Base-by-base conservation (phyloP, 176 grass and related monocot species). In the Aegilops bicornis region DNA sequence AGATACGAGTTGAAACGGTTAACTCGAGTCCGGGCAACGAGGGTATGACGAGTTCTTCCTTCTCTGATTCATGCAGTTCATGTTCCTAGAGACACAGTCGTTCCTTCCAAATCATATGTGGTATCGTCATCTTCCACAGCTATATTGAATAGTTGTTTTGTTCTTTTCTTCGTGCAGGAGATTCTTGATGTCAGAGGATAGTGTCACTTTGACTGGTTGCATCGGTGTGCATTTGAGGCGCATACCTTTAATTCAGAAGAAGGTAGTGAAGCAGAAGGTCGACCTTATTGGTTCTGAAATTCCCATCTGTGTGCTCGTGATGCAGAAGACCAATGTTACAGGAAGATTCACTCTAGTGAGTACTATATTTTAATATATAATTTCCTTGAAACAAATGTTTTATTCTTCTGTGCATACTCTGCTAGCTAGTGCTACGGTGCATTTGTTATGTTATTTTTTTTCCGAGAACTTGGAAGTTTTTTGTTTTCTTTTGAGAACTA, bases 11-110 rank as follows among this genome's bases (percentile, higher is more conserved):
- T 54, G 43, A 54, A 9, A 32, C 43, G 45, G 25, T 52, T 76
- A 76, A 31, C 73, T 76, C 45, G 15, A 54, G 45, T 54, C 73
- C 30, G 8, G 8, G 45, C 45, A 76, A 76, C 73, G 50, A 31
- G 73, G 17, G 73, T 76, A 76, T 20, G 73, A 76, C 29, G 25
- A 54, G 45, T 76, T 76, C 45, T 32, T 76, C 25, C 73, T 76
- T 31, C 43, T 20, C 73, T 31, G 17, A 75, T 14, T 48, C 72
- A 20, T 54, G 15, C 45, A 54, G 8, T 76, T 76, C 45, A 31
- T 76, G 45, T 30, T 76, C 31, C 73, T 76, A 76, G 13, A 47
- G 71, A 30, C 19, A 45, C 15, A 31, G 25, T 39, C 36, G 36
- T 32, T 76, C 73, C 25, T 76, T 52, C 16, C 45, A 76, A 54